Conservation (phyloP, 495 filamentous ascomycete species). For the Aspergillus panamensis region DNA sequence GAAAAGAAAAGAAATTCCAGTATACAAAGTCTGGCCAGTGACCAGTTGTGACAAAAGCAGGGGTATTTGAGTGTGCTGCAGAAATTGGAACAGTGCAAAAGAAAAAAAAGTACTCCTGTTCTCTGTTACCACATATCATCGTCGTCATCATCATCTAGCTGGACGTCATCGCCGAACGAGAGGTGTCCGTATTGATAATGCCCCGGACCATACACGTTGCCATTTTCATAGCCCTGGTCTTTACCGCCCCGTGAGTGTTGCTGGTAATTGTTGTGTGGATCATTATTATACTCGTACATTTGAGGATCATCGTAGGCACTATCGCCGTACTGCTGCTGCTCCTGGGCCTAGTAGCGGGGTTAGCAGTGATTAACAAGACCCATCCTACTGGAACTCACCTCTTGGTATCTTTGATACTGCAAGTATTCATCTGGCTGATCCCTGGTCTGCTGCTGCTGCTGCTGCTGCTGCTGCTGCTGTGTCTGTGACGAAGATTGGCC, state of each 20-base stretch:
- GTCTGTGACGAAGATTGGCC: slow-evolving; percentile 56
- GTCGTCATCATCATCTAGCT: slow-evolving; percentile 48
- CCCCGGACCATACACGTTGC: slow-evolving; percentile 42
- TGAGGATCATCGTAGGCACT: slow-evolving; percentile 55
- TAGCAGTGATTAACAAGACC: neutral
- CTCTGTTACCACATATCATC: slow-evolving; percentile 55
- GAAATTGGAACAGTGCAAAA: slow-evolving; percentile 30
- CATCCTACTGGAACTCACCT: slow-evolving; percentile 42
- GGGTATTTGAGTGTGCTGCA: slow-evolving; percentile 37
- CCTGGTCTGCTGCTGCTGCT: slow-evolving; percentile 57
- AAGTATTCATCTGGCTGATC: slow-evolving; percentile 63
- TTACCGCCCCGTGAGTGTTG: slow-evolving; percentile 52
- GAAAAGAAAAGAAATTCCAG: slow-evolving; percentile 18
- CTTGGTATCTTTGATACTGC: slow-evolving; percentile 63
- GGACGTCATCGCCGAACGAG: slow-evolving; percentile 49
- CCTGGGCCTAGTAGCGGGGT: slow-evolving; percentile 38
- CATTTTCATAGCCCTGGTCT: slow-evolving; percentile 43
- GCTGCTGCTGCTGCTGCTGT: slow-evolving; percentile 56
- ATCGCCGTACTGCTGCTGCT: slow-evolving; percentile 52
- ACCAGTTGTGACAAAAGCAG: slow-evolving; percentile 29
- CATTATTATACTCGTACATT: slow-evolving; percentile 56
- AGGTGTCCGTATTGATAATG: slow-evolving; percentile 49
- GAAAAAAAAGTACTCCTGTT: slow-evolving; percentile 23
- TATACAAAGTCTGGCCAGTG: slow-evolving; percentile 30
- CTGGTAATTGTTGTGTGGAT: slow-evolving; percentile 49